A percentile compares a stretch with the other conserved stretches of the same genome.
phyloP scores from a whole-genome alignment of 148 eudicot genomes.

The Nepenthes gracilis region DNA sequence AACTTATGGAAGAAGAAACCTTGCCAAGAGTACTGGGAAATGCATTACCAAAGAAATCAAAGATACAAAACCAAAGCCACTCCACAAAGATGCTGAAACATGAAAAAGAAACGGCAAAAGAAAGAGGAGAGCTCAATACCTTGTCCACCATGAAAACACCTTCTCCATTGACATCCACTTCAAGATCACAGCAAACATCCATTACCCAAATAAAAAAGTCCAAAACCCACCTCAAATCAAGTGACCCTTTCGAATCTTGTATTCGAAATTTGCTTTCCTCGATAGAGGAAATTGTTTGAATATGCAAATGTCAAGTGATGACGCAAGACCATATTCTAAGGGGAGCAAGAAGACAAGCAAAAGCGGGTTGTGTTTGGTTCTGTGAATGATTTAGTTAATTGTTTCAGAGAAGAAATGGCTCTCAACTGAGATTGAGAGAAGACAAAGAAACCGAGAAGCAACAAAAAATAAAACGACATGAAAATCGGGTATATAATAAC shows the following conservation, averaged over 20 bases:
- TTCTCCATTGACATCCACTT: constrained; percentile 89
- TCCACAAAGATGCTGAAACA: not conserved
- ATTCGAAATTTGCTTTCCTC: constrained; percentile 6
- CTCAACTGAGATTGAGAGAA: constrained; percentile 4
- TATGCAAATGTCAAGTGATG: not conserved
- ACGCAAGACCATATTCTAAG: constrained; percentile 19
- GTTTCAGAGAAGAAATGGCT: constrained; percentile 8
- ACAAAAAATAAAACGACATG: constrained; percentile 16
- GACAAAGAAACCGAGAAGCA: constrained; percentile 29
- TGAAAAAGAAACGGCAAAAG: constrained; percentile 2
- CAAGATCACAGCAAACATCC: constrained; percentile 45
- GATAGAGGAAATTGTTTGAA: constrained; percentile 5
- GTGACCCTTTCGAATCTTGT: constrained; percentile 10
- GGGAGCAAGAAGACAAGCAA: constrained; percentile 25
- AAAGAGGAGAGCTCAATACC: constrained; percentile 28
- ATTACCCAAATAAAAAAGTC: constrained; percentile 17
- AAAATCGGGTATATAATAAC: not conserved
- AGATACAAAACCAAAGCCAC: too few relatives aligned
- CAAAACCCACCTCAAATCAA: constrained; percentile 18
- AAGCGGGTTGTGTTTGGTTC: constrained; percentile 12
- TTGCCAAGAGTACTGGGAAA: too few relatives aligned
- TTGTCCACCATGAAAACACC: constrained; percentile 66
- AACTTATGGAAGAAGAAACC: too few relatives aligned
- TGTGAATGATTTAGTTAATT: constrained; percentile 20
- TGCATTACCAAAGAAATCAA: too few relatives aligned